phyloP scores from a whole-genome alignment of 78 protist species.

The Dictyostelium capitatum region DNA sequence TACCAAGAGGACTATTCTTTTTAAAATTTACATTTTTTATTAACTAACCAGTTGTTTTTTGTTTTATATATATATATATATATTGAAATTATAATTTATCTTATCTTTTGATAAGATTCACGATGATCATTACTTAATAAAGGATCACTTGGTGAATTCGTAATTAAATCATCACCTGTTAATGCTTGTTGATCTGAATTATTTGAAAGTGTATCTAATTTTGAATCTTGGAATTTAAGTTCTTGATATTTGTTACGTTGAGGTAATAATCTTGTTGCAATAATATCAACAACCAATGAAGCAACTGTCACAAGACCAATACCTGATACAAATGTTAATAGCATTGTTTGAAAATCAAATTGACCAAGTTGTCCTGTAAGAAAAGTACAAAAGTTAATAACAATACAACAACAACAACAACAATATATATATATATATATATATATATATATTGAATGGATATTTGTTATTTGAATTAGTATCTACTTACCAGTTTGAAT shows the following conservation, averaged over 20 bases:
- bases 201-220: background rate
- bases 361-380: constrained; percentile 35
- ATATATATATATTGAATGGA: no score
- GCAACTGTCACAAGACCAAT: constrained; percentile 67
- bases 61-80: no score
- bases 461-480: no score
- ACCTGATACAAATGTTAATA: constrained; percentile 72
- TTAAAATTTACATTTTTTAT: no score
- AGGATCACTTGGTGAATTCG: background rate
- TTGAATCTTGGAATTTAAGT: constrained; percentile 47
- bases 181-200: background rate
- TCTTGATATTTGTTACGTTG: constrained; percentile 30
- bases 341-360: constrained; percentile 72
- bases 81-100: no score
- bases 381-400: no score
- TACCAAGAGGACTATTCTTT: no score
- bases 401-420: no score
- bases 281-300: constrained; percentile 57
- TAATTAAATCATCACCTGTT: background rate
- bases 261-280: constrained; percentile 49
- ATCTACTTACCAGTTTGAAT: constrained; percentile 81
- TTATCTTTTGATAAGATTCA: background rate
- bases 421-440: no score
- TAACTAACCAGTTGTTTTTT: no score
- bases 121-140: background rate